Evolutionary conservation across 1,284 basidiomycete species (phyloP).

Genomic region (Tilletiaria anomala): DNA sequence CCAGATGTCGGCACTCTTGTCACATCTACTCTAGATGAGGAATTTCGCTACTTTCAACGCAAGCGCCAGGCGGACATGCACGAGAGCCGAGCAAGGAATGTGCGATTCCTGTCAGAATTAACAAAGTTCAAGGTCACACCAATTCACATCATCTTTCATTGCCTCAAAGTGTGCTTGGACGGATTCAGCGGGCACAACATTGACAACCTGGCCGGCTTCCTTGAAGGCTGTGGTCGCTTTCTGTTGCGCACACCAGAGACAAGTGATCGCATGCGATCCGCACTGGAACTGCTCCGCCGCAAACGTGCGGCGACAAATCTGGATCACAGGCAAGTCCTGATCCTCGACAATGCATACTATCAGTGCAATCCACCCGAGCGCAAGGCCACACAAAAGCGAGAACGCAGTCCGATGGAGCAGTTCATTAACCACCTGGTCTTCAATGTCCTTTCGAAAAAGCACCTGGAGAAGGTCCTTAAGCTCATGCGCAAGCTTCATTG

Average conservation of each 20-base stretch:
- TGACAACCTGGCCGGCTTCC: conserved; percentile 76
- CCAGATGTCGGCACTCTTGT: conserved; percentile 78
- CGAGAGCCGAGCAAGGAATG: conserved; percentile 76
- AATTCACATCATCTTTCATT: conserved; percentile 78
- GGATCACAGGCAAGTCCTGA: conserved; percentile 70
- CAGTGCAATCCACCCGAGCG: conserved; percentile 98
- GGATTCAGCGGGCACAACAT: conserved; percentile 84
- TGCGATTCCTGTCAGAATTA: conserved; percentile 72
- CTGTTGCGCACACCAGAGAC: conserved; percentile 77
- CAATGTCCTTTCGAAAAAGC: conserved; percentile 75
- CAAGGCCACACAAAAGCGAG: conserved; percentile 65
- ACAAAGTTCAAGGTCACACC: conserved; percentile 94
- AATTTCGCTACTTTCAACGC: conserved; percentile 86
- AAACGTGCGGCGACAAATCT: conserved; percentile 86
- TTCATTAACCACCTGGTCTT: conserved; percentile 87
- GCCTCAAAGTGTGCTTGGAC: conserved; percentile 90
- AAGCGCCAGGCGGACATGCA: conserved; percentile 82
- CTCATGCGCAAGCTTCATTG: conserved; percentile 85
- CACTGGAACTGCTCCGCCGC: conserved; percentile 84
- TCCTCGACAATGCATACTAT: conserved; percentile 97
- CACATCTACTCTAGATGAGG: conserved; percentile 74
- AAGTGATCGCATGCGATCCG: conserved; percentile 50
- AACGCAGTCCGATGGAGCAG: conserved; percentile 71
- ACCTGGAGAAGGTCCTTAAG: conserved; percentile 81
- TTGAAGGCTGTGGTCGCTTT: conserved; percentile 90